Percentiles rank a stretch among this genome's conserved stretches.
Conservation (phyloP, 1,139 yeast genomes). For the Ashbya aceris region DNA sequence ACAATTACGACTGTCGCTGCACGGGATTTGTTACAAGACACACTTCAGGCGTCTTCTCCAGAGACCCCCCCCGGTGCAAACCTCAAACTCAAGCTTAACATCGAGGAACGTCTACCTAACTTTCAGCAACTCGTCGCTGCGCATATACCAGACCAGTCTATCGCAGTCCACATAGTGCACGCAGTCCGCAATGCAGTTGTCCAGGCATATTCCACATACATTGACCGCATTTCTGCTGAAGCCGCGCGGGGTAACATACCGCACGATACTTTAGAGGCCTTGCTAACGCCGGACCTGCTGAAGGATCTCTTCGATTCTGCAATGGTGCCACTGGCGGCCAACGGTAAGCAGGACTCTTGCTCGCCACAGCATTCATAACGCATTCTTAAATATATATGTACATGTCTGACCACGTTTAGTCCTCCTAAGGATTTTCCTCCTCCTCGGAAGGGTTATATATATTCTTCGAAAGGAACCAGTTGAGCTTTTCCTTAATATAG, state of each 20-base stretch:
- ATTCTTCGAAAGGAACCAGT: constrained; percentile 65
- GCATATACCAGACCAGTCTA: constrained; percentile 39
- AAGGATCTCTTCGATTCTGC: too few relatives aligned
- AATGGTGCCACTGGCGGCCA: background rate
- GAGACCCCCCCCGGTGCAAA: constrained; percentile 13
- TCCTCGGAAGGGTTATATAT: constrained; percentile 79
- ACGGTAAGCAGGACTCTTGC: too few relatives aligned
- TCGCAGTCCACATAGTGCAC: constrained; percentile 43
- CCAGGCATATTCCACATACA: constrained; percentile 40
- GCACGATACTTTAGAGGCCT: constrained; percentile 16
- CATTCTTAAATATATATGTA: background rate
- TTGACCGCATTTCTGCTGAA: constrained; percentile 25
- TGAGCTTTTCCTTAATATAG: constrained; percentile 67
- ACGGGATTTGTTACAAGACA: constrained; percentile 28
- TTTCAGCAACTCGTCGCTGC: constrained; percentile 41
- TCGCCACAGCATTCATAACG: too few relatives aligned
- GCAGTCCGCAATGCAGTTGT: constrained; percentile 50
- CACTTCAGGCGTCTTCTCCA: constrained; percentile 11
- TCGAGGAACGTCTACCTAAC: constrained; percentile 47
- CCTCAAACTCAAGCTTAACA: constrained; percentile 37
- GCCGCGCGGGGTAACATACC: constrained; percentile 18
- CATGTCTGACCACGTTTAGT: background rate
- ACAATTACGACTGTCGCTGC: constrained; percentile 44
- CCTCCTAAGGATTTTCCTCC: constrained; percentile 34
- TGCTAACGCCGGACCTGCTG: constrained; percentile 7